Evolutionary conservation across 78 protist genomes (phyloP), one percentile per base, ranked within the genome.

Genomic region (Dictyostelium brefeldianum): DNA sequence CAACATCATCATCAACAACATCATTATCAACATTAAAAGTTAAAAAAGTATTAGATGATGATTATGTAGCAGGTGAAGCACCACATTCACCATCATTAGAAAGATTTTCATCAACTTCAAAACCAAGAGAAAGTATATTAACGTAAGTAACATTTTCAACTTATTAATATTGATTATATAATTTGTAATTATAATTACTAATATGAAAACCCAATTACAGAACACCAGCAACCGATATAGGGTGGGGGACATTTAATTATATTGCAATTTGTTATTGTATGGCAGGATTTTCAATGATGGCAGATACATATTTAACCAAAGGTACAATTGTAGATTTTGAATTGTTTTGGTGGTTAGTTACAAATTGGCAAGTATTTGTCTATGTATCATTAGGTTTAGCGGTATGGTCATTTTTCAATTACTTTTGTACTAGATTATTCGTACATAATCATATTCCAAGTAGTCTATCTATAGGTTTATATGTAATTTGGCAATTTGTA

Each of bases 221-320:
- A 7, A 59, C 83, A 17, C 92, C 92, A 59, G 46, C 47, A 56
- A 59, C 48, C 14, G 92, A 85, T 75, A 85, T 85, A 5, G 82
- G 70, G 47, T 85, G 92, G 92, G 92, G 82, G 15, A 83, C 91
- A 71, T 85, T 85, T 75, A 71, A 85, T 48, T 85, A 85, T 75
- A 85, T 85, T 57, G 92, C 92, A 11, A 59, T 85, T 1, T 71
- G 83, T 46, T 85, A 85, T 75, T 80, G 77, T 9, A 85, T 85
- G 92, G 92, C 71, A 48, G 92, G 92, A 17, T 85, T 85, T 56
- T 71, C 92, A 74, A 74, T 85, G 74, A 85, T 85, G 92, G 81
- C 92, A n/a, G 83, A 85, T 53, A 54, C 64, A 11, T 85, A 75
- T 75, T 29, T 59, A 1, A 31, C 17, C 17, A 54, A 43, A 15